These are phyloP conservation scores for Blechomonas ayalai DNA, from an alignment of 208 protist genomes.

Conservation along the genomic window DNA sequence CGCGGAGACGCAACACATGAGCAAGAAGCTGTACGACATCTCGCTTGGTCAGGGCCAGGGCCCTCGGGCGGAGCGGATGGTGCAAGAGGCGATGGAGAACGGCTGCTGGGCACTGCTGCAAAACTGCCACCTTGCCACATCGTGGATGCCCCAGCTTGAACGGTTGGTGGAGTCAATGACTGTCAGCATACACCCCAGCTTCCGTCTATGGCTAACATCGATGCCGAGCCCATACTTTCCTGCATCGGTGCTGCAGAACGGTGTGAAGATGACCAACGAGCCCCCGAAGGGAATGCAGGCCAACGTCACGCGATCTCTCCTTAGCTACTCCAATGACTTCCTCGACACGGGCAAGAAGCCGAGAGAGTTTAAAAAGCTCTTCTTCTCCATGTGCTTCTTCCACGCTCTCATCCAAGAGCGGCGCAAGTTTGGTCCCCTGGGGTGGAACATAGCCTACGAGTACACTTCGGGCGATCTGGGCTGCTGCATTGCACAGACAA, in stretches of 20 bases:
- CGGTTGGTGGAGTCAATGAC: constrained; percentile 91
- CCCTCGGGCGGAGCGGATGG: constrained; percentile 92
- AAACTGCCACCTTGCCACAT: constrained; percentile 97
- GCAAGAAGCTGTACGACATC: constrained; percentile 93
- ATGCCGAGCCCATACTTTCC: constrained; percentile 97
- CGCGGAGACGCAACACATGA: constrained; percentile 93
- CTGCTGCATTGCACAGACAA: constrained; percentile 90
- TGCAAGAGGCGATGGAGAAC: constrained; percentile 91
- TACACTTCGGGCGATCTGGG: constrained; percentile 95
- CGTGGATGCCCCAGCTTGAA: constrained; percentile 98
- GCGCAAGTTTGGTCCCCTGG: constrained; percentile 97
- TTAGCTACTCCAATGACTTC: constrained; percentile 79
- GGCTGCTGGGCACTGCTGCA: constrained; percentile 96
- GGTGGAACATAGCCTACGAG: constrained; percentile 99
- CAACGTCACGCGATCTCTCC: constrained; percentile 91
- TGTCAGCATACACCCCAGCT: constrained; percentile 88
- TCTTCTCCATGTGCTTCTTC: constrained; percentile 97
- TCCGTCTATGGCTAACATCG: constrained; percentile 98
- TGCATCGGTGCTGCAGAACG: constrained; percentile 97
- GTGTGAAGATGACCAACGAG: constrained; percentile 99
- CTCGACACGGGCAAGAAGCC: constrained; percentile 86
- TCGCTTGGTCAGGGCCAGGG: constrained; percentile 98
- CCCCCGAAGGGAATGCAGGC: constrained; percentile 97
- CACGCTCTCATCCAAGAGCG: constrained; percentile 97
- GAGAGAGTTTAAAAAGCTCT: constrained; percentile 91